phyloP scores from a whole-genome alignment of 2,329 filamentous ascomycete genomes.

The Alternaria sp. region DNA sequence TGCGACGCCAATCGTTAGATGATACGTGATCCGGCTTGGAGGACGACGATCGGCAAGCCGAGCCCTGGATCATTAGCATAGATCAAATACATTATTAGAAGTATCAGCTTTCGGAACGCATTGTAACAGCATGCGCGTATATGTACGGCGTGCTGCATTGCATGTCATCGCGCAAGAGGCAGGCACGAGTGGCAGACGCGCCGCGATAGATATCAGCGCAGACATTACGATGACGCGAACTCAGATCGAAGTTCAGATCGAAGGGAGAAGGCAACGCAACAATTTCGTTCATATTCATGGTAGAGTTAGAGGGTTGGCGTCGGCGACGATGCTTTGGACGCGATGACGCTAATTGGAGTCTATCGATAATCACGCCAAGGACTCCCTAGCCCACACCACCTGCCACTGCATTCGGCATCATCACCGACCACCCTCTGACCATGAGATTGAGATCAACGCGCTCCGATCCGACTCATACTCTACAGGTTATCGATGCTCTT shows the following conservation, averaged over 20 bases:
- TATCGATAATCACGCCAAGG: background rate
- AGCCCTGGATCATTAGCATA: background rate
- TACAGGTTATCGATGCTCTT: background rate
- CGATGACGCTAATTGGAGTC: background rate
- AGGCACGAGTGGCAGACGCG: background rate
- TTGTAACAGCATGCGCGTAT: background rate
- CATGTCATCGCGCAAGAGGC: background rate
- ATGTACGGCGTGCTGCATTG: background rate
- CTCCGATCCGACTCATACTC: background rate
- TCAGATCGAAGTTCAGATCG: background rate
- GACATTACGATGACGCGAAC: background rate
- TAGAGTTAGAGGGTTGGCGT: background rate
- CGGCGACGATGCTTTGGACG: background rate
- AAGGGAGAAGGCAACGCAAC: background rate
- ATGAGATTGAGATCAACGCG: background rate
- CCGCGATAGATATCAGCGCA: background rate
- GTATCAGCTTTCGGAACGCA: background rate
- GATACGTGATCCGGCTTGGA: background rate
- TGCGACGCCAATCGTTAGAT: conserved; percentile 39
- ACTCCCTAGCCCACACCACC: background rate
- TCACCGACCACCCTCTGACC: background rate
- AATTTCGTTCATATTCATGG: background rate
- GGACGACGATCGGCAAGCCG: background rate
- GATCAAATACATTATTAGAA: background rate
- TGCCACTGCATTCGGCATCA: background rate